Conservation (phyloP, 2,329 filamentous ascomycete species). For the Xylaria sp. region DNA sequence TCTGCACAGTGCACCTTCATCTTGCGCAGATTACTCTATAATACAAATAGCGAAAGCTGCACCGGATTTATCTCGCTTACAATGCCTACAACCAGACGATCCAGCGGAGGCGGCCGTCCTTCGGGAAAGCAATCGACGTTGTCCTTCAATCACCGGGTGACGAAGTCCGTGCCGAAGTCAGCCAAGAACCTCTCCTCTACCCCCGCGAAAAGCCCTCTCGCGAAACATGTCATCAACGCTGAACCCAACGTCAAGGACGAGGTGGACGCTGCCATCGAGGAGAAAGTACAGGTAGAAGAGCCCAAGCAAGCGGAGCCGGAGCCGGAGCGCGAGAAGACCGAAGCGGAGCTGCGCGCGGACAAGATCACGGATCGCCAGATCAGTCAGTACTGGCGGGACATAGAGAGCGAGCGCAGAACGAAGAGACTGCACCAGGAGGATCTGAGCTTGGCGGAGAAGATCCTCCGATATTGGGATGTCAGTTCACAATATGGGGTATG, state of each 20-base stretch:
- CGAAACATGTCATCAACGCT: slow-evolving; percentile 44
- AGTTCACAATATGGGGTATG: slow-evolving; percentile 91
- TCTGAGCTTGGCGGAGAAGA: slow-evolving; percentile 80
- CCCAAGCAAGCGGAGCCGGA: slow-evolving; percentile 38
- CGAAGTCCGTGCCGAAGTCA: slow-evolving; percentile 63
- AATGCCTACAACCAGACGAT: slow-evolving; percentile 64
- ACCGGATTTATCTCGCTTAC: slow-evolving; percentile 4
- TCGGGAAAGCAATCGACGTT: slow-evolving; percentile 65
- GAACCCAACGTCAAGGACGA: slow-evolving; percentile 32
- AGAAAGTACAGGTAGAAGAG: slow-evolving; percentile 37
- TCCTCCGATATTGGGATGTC: slow-evolving; percentile 91
- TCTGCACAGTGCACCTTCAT: not conserved
- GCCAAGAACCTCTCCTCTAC: slow-evolving; percentile 56
- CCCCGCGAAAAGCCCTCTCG: slow-evolving; percentile 50
- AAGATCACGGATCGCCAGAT: slow-evolving; percentile 76
- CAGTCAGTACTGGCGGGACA: slow-evolving; percentile 78
- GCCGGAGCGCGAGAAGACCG: slow-evolving; percentile 56
- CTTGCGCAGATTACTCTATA: not conserved
- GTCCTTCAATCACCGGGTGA: slow-evolving; percentile 68
- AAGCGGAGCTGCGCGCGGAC: slow-evolving; percentile 68
- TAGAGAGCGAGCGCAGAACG: slow-evolving; percentile 76
- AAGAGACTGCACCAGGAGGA: slow-evolving; percentile 81
- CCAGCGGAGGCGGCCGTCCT: slow-evolving; percentile 53
- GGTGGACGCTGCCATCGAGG: slow-evolving; percentile 38
- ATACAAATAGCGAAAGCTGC: slow-evolving; percentile 1